Percentiles rank a stretch among this genome's conserved stretches.
Evolutionary conservation across 208 protist species (phyloP).

Genomic region (Crithidia expoeki): DNA sequence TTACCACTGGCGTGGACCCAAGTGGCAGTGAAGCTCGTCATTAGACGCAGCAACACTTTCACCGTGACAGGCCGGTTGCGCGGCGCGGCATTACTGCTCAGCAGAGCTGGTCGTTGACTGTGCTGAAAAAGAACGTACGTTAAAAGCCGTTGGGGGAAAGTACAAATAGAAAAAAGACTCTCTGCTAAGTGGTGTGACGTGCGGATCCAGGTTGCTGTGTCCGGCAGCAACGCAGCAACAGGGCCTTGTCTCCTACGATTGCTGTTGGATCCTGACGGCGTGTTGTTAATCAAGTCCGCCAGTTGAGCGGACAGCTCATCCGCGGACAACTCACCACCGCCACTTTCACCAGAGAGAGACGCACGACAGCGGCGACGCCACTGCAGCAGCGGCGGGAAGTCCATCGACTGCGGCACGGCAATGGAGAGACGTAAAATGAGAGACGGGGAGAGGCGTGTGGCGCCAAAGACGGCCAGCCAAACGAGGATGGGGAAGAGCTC

Average conservation of each 20-base stretch:
- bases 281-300: constrained; percentile 21
- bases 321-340: constrained; percentile 5
- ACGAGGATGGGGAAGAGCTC: constrained; percentile 28
- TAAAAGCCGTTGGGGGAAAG: constrained; percentile 25
- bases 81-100: not conserved
- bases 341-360: not conserved
- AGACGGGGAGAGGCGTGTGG: constrained; percentile 24
- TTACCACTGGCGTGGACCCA: constrained; percentile 33
- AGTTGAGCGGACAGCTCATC: constrained; percentile 23
- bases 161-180: constrained; percentile 12
- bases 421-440: constrained; percentile 29
- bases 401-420: constrained; percentile 31
- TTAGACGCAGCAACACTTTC: constrained; percentile 20
- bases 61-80: not conserved
- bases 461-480: constrained; percentile 31
- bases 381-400: constrained; percentile 30
- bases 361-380: constrained; percentile 9
- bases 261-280: constrained; percentile 19
- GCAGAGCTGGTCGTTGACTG: constrained; percentile 13
- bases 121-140: constrained; percentile 26
- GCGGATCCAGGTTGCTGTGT: not conserved
- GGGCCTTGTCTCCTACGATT: no score
- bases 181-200: constrained; percentile 6
- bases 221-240: constrained; percentile 6
- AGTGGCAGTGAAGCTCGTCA: constrained; percentile 34